phyloP scores from a whole-genome alignment of 2,329 filamentous ascomycete genomes.

The Botrytis hyacinthi region DNA sequence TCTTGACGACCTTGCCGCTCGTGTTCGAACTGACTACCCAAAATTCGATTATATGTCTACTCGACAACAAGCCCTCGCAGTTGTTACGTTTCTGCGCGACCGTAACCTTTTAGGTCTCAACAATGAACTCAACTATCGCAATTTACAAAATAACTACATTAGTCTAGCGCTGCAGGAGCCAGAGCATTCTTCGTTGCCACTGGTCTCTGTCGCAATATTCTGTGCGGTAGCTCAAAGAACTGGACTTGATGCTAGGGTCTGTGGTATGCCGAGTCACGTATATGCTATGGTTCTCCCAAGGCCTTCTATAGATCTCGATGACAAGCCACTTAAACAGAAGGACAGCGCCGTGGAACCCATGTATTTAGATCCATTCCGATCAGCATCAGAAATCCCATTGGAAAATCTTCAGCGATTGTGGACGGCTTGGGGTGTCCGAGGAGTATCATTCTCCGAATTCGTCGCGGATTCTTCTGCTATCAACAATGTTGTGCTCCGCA shows the following conservation, averaged over 20 bases:
- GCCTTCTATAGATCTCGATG: conserved; percentile 59
- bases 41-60: conserved; percentile 56
- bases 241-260: conserved; percentile 73
- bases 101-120: conserved; percentile 69
- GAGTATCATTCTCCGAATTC: conserved; percentile 50
- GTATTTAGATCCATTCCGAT: conserved; percentile 81
- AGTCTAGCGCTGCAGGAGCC: conserved; percentile 73
- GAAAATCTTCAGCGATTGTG: conserved; percentile 59
- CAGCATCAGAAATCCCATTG: conserved; percentile 62
- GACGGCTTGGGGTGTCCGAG: conserved; percentile 45
- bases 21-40: conserved; percentile 54
- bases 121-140: conserved; percentile 67
- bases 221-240: conserved; percentile 74
- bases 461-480: conserved; percentile 60
- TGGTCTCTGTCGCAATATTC: conserved; percentile 85
- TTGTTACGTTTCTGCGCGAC: conserved; percentile 67
- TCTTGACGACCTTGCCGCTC: conserved; percentile 61
- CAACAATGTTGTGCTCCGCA: conserved; percentile 69
- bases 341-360: conserved; percentile 54
- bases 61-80: conserved; percentile 63
- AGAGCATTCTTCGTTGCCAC: conserved; percentile 75
- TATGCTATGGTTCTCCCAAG: conserved; percentile 72
- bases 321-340: conserved; percentile 40
- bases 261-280: conserved; percentile 81
- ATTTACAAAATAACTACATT: conserved; percentile 83